phyloP scores from a whole-genome alignment of 1,284 basidiomycete species.

The Marasmius oreades region DNA sequence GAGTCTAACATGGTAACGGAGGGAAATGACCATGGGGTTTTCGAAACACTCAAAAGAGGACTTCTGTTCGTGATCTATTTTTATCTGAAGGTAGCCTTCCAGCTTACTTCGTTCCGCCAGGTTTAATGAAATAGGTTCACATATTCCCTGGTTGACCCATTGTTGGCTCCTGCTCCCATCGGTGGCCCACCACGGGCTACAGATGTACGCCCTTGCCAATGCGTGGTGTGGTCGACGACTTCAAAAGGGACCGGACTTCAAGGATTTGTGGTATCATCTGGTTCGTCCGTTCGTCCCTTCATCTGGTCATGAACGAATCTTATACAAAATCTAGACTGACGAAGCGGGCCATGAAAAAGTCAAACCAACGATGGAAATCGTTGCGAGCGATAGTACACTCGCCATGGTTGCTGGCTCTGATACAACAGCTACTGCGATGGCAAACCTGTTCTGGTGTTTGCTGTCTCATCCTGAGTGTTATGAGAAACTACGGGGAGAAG shows the following conservation, averaged over 20 bases:
- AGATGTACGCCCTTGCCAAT: constrained; percentile 28
- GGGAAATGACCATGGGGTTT: not conserved
- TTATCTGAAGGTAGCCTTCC: not conserved
- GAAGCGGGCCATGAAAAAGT: constrained; percentile 37
- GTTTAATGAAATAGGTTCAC: not conserved
- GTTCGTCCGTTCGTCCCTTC: constrained; percentile 19
- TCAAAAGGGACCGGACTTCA: constrained; percentile 30
- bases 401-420: constrained; percentile 58
- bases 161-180: not conserved
- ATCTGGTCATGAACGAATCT: not conserved
- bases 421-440: constrained; percentile 40
- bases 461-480: constrained; percentile 40
- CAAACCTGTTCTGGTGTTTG: constrained; percentile 41
- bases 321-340: constrained; percentile 33
- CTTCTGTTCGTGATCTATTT: not conserved
- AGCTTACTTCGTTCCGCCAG: not conserved
- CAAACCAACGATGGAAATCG: constrained; percentile 31
- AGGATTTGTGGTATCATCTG: constrained; percentile 45
- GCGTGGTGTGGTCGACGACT: constrained; percentile 32
- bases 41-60: not conserved
- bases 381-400: constrained; percentile 39
- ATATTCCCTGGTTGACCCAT: not conserved
- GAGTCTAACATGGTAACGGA: not conserved
- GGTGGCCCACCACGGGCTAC: constrained; percentile 17
- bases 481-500: constrained; percentile 42